Percentiles rank a stretch among this genome's conserved stretches.
These are phyloP conservation scores for Tulasnella sp. DNA, from an alignment of 768 basidiomycete genomes.

Conservation along the genomic window DNA sequence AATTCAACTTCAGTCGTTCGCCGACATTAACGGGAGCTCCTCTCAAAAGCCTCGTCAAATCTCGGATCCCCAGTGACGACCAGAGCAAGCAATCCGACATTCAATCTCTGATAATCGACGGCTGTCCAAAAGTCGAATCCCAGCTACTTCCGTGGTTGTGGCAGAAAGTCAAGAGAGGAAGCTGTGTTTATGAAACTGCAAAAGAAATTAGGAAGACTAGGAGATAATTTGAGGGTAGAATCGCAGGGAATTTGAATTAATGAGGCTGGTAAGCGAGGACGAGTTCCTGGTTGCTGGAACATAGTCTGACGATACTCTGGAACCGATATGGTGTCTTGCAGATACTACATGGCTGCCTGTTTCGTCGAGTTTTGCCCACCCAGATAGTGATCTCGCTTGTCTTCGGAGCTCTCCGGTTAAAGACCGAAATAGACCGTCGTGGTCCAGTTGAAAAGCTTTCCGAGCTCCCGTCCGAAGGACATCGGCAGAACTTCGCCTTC, in stretches of 20 bases:
- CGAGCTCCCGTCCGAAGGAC: neutral
- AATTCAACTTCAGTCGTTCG: slow-evolving; percentile 1
- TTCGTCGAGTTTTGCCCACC: neutral
- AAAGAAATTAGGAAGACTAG: slow-evolving; percentile 10
- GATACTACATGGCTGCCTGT: neutral
- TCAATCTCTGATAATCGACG: slow-evolving; percentile 10
- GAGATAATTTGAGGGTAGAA: neutral
- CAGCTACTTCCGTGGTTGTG: slow-evolving; percentile 19
- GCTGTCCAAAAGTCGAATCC: slow-evolving; percentile 19
- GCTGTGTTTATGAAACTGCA: slow-evolving; percentile 19
- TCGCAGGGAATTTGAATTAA: neutral
- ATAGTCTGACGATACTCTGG: neutral
- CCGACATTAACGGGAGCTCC: slow-evolving; percentile 14
- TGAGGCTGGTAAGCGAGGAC: neutral
- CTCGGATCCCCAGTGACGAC: slow-evolving; percentile 1
- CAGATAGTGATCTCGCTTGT: neutral
- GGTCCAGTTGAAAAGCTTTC: neutral
- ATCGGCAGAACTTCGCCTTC: neutral
- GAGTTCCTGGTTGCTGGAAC: slow-evolving; percentile 4
- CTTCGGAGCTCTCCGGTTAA: neutral
- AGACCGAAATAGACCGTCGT: neutral
- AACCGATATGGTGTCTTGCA: neutral
- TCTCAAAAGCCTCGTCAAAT: slow-evolving; percentile 20
- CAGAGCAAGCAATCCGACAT: neutral
- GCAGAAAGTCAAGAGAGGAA: slow-evolving; percentile 5